Conservation (phyloP, 75 land plant species). For the Gnetum montanum region DNA sequence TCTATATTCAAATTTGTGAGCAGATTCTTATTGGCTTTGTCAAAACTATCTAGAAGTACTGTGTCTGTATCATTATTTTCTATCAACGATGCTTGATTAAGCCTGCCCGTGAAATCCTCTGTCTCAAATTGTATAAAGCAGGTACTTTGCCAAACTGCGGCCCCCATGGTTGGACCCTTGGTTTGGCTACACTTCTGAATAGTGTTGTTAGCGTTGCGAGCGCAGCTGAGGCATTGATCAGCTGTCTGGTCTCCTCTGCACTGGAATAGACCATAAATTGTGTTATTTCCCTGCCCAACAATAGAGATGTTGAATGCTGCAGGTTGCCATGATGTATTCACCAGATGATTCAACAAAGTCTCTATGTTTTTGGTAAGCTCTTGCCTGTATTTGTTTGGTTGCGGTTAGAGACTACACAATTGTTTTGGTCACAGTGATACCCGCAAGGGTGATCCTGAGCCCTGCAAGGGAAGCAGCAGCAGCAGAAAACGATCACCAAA, state of each 20-base stretch:
- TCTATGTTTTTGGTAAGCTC: too few species aligned
- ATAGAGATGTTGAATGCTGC: background rate
- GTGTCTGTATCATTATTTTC: background rate
- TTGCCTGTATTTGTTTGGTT: too few species aligned
- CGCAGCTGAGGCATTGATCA: background rate
- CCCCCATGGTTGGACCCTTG: background rate
- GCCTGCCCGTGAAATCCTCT: background rate
- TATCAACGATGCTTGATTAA: background rate
- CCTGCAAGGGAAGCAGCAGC: too few species aligned
- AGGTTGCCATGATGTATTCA: too few species aligned
- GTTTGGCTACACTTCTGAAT: background rate
- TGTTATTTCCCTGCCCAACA: background rate
- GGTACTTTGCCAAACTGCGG: background rate
- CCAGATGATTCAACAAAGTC: too few species aligned
- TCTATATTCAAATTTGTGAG: background rate
- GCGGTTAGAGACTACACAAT: too few species aligned
- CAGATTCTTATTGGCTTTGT: background rate
- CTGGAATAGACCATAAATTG: background rate
- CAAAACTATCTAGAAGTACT: background rate
- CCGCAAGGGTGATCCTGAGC: too few species aligned
- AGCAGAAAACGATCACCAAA: too few species aligned
- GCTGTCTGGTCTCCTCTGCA: background rate
- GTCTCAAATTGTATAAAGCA: background rate
- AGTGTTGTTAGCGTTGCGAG: background rate
- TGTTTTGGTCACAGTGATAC: too few species aligned